Evolutionary conservation across 306 rosid species (phyloP).

Genomic region (Malus domestica): DNA sequence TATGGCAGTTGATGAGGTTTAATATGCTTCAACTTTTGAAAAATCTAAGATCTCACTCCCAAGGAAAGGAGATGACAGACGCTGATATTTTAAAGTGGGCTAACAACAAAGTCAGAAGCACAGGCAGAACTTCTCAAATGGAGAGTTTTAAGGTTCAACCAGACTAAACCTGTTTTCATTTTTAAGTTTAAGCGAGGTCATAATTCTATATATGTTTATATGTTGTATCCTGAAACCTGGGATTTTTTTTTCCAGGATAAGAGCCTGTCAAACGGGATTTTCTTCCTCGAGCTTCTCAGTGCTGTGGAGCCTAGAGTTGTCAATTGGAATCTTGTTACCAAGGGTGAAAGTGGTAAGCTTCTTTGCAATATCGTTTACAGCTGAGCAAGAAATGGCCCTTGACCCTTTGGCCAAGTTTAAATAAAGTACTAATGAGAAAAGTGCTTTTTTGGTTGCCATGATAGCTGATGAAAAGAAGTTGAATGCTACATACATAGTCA

Average conservation of each 20-base stretch:
- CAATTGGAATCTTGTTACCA: slow-evolving; percentile 94
- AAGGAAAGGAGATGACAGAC: slow-evolving; percentile 81
- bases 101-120: slow-evolving; percentile 71
- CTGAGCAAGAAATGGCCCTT: not conserved
- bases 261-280: slow-evolving; percentile 75
- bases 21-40: slow-evolving; percentile 82
- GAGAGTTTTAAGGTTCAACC: slow-evolving; percentile 73
- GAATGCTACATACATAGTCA: slow-evolving; percentile 89
- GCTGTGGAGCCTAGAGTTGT: slow-evolving; percentile 94
- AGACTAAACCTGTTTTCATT: not conserved
- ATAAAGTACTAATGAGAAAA: not conserved
- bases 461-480: slow-evolving; percentile 83
- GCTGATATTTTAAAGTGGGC: slow-evolving; percentile 84
- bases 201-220: slow-evolving; percentile 3
- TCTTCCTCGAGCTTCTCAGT: slow-evolving; percentile 94
- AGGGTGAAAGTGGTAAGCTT: slow-evolving; percentile 82
- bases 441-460: slow-evolving; percentile 15
- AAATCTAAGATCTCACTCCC: slow-evolving; percentile 80
- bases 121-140: slow-evolving; percentile 64
- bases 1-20: slow-evolving; percentile 95
- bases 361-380: not conserved
- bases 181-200: not conserved
- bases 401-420: not conserved
- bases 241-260: slow-evolving; percentile 50
- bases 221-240: slow-evolving; percentile 9